Conservation (phyloP, 2,329 filamentous ascomycete species). For the Trichophyton rubrum region DNA sequence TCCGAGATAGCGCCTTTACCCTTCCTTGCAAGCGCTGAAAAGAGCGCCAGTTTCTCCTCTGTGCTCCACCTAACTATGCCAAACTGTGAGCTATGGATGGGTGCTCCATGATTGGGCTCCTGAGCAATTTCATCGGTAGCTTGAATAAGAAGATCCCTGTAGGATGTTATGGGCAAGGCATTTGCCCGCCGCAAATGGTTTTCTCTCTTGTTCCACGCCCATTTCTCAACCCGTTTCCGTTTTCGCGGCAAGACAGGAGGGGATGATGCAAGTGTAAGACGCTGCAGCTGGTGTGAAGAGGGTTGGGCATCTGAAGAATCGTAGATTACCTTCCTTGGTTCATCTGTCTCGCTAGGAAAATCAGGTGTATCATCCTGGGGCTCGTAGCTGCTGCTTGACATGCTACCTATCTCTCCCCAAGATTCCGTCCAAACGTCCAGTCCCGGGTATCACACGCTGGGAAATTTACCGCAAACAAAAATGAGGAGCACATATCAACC, state of each 20-base stretch:
- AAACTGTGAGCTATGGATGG: slow-evolving; percentile 41
- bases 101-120: slow-evolving; percentile 5
- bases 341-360: background rate
- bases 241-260: slow-evolving; percentile 3
- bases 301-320: slow-evolving; percentile 1
- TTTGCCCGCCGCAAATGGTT: background rate
- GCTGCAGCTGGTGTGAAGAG: slow-evolving; percentile 13
- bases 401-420: background rate
- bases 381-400: slow-evolving; percentile 6
- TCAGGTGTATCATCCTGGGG: background rate
- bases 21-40: slow-evolving; percentile 49
- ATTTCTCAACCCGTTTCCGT: background rate
- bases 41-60: slow-evolving; percentile 59
- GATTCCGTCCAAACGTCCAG: background rate
- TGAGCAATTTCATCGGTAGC: slow-evolving; percentile 37
- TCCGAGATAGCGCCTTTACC: slow-evolving; percentile 50
- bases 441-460: background rate
- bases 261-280: slow-evolving; percentile 9
- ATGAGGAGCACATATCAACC: background rate
- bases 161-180: slow-evolving; percentile 20
- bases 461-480: background rate
- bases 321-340: background rate
- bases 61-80: slow-evolving; percentile 59
- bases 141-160: slow-evolving; percentile 42
- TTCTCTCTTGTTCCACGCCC: slow-evolving; percentile 3